These are phyloP conservation scores for Asterella californica DNA, from an alignment of 225 moss, liverwort and hornwort species.

Conservation along the genomic window DNA sequence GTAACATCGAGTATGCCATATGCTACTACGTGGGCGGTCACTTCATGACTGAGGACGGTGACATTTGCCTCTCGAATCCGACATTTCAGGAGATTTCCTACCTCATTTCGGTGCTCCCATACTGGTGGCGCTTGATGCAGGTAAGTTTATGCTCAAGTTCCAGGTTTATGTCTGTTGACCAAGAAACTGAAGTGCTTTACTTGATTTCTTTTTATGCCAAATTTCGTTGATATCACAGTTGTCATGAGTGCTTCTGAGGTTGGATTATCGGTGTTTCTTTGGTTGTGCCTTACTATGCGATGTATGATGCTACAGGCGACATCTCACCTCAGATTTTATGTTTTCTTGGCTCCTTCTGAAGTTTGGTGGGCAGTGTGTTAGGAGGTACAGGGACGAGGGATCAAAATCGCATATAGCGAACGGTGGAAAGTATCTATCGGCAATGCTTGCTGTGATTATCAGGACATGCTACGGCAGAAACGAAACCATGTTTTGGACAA, in stretches of 20 bases:
- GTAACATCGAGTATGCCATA: constrained; percentile 61
- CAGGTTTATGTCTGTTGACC: not conserved
- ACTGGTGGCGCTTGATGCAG: constrained; percentile 87
- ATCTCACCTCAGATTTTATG: not conserved
- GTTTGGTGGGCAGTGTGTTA: constrained; percentile 44
- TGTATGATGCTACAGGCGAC: not conserved
- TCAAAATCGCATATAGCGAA: constrained; percentile 56
- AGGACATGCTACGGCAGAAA: constrained; percentile 33
- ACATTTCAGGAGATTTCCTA: constrained; percentile 43
- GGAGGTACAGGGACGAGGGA: constrained; percentile 62
- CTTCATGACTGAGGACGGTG: constrained; percentile 47
- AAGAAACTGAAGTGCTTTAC: not conserved
- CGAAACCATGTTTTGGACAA: constrained; percentile 39
- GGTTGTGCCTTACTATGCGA: not conserved
- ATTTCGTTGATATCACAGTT: not conserved
- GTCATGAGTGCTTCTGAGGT: not conserved
- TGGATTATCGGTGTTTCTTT: not conserved
- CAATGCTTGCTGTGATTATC: constrained; percentile 54
- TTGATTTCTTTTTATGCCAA: not conserved
- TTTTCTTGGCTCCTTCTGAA: not conserved
- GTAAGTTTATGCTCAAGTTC: constrained; percentile 27
- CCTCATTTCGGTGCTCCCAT: constrained; percentile 70
- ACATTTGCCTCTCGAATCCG: constrained; percentile 50
- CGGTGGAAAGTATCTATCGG: constrained; percentile 72
- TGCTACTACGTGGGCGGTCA: constrained; percentile 68